phyloP scores from a whole-genome alignment of 768 basidiomycete species.

The Myochromella boudieri region DNA sequence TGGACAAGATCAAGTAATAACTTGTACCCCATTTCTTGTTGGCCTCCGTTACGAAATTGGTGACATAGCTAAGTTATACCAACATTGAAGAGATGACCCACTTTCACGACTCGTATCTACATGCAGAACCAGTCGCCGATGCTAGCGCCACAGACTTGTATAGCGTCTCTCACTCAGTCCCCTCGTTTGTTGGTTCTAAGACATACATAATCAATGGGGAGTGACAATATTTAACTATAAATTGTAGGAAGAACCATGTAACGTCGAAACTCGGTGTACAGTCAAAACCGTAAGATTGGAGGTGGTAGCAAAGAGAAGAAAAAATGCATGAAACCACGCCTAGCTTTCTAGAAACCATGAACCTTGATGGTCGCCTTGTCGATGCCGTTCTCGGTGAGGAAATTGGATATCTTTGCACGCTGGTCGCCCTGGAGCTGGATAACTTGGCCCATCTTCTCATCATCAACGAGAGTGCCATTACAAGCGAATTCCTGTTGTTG shows the following conservation, averaged over 20 bases:
- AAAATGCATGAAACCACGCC: slow-evolving; percentile 8
- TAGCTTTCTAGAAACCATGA: slow-evolving; percentile 72
- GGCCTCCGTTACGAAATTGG: too few species aligned
- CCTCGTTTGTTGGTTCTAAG: slow-evolving; percentile 22
- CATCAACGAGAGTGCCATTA: slow-evolving; percentile 95
- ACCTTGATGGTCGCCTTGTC: slow-evolving; percentile 78
- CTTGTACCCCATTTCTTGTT: not conserved
- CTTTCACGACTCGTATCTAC: slow-evolving; percentile 15
- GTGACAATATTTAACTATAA: slow-evolving; percentile 19
- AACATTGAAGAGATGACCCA: slow-evolving; percentile 6
- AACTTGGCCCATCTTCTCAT: slow-evolving; percentile 94
- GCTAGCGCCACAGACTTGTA: not conserved
- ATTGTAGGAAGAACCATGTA: slow-evolving; percentile 3
- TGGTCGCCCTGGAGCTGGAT: slow-evolving; percentile 99
- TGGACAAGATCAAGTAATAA: slow-evolving; percentile 89
- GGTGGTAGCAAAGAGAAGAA: slow-evolving; percentile 5
- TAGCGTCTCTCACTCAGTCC: slow-evolving; percentile 8
- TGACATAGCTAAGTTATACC: slow-evolving; percentile 19
- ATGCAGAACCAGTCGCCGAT: slow-evolving; percentile 11
- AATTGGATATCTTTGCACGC: slow-evolving; percentile 83
- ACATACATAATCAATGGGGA: slow-evolving; percentile 25
- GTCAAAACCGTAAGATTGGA: not conserved
- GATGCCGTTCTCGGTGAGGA: slow-evolving; percentile 84
- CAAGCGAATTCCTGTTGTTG: slow-evolving; percentile 86
- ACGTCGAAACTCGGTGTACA: not conserved